Conservation (phyloP, 495 filamentous ascomycete species). For the Antarctomyces pellizariae region DNA sequence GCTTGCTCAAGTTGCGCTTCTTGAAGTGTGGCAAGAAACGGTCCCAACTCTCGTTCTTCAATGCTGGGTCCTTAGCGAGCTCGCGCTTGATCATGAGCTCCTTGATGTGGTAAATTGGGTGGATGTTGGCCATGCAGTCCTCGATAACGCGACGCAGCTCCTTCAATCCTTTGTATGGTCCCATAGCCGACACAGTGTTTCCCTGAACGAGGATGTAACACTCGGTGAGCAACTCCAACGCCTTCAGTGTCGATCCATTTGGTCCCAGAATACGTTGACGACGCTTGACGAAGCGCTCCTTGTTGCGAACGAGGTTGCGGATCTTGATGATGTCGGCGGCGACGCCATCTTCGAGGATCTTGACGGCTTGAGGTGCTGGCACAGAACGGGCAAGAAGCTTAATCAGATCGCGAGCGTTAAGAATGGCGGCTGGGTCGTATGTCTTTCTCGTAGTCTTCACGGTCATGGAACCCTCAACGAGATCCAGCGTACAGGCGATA, state of each 20-base stretch:
- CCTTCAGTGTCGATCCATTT: constrained; percentile 69
- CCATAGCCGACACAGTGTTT: constrained; percentile 86
- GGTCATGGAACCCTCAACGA: constrained; percentile 88
- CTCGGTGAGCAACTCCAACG: constrained; percentile 79
- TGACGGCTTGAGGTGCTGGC: constrained; percentile 76
- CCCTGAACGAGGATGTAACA: constrained; percentile 94
- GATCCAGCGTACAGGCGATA: constrained; percentile 73
- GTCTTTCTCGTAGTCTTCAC: constrained; percentile 92
- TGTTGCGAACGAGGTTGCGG: constrained; percentile 68
- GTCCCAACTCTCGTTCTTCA: constrained; percentile 78
- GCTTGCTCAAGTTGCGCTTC: constrained; percentile 74
- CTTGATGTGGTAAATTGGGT: constrained; percentile 88
- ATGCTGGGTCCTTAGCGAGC: constrained; percentile 79
- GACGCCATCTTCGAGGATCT: constrained; percentile 77
- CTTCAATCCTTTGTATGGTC: constrained; percentile 76
- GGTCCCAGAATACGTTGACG: constrained; percentile 76
- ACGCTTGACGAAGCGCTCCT: constrained; percentile 92
- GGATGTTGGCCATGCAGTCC: constrained; percentile 93
- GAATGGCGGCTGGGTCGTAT: constrained; percentile 78
- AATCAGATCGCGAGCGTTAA: constrained; percentile 86
- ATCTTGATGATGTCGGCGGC: constrained; percentile 93
- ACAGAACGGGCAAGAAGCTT: constrained; percentile 82
- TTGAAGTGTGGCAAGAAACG: constrained; percentile 96
- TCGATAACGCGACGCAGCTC: constrained; percentile 76
- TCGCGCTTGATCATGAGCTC: constrained; percentile 98